Evolutionary conservation across 2,329 filamentous ascomycete species (phyloP).

Genomic region (Penicillium aurantiogriseum): DNA sequence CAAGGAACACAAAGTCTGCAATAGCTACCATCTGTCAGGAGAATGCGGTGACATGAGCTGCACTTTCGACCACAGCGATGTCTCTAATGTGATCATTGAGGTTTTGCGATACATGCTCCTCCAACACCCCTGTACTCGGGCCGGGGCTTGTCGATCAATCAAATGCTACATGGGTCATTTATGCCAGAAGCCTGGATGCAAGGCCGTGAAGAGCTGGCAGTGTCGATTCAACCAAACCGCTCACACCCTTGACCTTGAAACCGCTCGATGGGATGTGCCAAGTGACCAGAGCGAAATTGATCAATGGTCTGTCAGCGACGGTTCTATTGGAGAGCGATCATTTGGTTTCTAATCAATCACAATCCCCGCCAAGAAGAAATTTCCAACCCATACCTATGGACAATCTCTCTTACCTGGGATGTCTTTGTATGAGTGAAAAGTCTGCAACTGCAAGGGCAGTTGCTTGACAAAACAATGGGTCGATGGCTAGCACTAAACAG

Average conservation of each 20-base stretch:
- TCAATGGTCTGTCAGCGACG: slow-evolving; percentile 17
- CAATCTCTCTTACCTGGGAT: background rate
- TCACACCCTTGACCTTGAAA: slow-evolving; percentile 28
- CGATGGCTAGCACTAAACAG: background rate
- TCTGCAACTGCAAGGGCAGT: background rate
- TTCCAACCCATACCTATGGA: slow-evolving; percentile 6
- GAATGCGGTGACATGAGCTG: slow-evolving; percentile 41
- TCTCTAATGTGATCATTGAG: slow-evolving; percentile 41
- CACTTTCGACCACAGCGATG: slow-evolving; percentile 48
- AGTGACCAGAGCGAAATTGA: slow-evolving; percentile 20
- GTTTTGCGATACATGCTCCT: slow-evolving; percentile 49
- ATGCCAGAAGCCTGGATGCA: slow-evolving; percentile 36
- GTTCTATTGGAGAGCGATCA: slow-evolving; percentile 13
- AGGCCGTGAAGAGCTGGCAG: slow-evolving; percentile 29
- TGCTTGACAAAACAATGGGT: background rate
- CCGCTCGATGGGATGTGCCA: slow-evolving; percentile 25
- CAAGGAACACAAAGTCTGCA: slow-evolving; percentile 49
- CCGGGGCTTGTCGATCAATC: slow-evolving; percentile 42
- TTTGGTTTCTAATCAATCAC: slow-evolving; percentile 4
- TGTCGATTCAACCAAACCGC: slow-evolving; percentile 31
- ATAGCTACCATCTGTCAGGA: slow-evolving; percentile 47
- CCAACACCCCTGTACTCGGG: slow-evolving; percentile 43
- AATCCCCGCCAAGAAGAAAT: background rate
- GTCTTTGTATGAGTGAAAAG: slow-evolving; percentile 13
- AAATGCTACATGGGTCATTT: slow-evolving; percentile 50